Evolutionary conservation across 176 grass and related monocot species (phyloP).

Genomic region (Panicum miliaceum): DNA sequence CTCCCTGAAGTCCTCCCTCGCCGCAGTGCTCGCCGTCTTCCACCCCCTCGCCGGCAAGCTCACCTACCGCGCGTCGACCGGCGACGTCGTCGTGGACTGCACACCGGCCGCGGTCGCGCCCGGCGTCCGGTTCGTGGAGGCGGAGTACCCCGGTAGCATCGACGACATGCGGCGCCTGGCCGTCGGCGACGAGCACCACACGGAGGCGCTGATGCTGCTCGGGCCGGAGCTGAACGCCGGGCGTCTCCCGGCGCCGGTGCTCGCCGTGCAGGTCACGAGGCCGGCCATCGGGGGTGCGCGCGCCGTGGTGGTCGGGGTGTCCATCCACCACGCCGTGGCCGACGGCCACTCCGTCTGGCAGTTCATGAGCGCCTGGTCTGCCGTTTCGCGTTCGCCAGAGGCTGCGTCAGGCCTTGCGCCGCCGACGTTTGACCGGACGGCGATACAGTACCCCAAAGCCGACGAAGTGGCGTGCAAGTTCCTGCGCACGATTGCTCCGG

Average conservation of each 20-base stretch:
- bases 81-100: slow-evolving; percentile 45
- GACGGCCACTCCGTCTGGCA: slow-evolving; percentile 60
- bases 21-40: slow-evolving; percentile 1
- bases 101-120: not conserved
- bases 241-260: slow-evolving; percentile 40
- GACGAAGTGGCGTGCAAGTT: slow-evolving; percentile 2
- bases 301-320: slow-evolving; percentile 23
- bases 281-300: not conserved
- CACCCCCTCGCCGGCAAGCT: slow-evolving; percentile 30
- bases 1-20: slow-evolving; percentile 37
- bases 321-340: slow-evolving; percentile 47
- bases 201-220: slow-evolving; percentile 33
- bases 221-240: slow-evolving; percentile 10
- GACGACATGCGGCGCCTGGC: slow-evolving; percentile 37
- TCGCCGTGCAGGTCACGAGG: slow-evolving; percentile 57
- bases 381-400: not conserved
- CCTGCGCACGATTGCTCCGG: slow-evolving; percentile 29
- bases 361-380: slow-evolving; percentile 56
- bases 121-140: slow-evolving; percentile 47
- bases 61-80: not conserved
- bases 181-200: slow-evolving; percentile 39
- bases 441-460: slow-evolving; percentile 26
- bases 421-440: slow-evolving; percentile 43
- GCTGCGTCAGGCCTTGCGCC: not conserved
- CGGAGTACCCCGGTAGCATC: slow-evolving; percentile 24